Conservation (phyloP, 2,329 filamentous ascomycete species). For the Colletotrichum tofieldiae region DNA sequence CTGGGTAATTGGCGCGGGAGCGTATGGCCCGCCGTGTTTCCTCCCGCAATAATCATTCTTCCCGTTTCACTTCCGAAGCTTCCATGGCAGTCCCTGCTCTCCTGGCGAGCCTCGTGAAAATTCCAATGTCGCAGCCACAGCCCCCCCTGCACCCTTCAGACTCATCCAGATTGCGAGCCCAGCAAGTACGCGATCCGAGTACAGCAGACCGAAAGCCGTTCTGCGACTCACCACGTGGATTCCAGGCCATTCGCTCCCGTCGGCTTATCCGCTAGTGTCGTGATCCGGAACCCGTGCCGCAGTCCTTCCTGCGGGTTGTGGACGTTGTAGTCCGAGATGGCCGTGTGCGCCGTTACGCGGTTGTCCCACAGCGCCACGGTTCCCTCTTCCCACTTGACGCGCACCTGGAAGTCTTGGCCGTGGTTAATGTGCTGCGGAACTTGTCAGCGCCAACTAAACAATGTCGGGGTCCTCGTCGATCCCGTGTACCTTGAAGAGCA, state of each 20-base stretch:
- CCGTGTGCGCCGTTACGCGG: conserved; percentile 64
- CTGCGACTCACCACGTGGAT: conserved; percentile 52
- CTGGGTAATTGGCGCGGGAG: conserved; percentile 3
- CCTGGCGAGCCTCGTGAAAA: background rate
- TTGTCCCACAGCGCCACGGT: conserved; percentile 82
- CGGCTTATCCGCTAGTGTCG: conserved; percentile 56
- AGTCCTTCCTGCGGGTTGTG: conserved; percentile 57
- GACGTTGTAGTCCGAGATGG: conserved; percentile 61
- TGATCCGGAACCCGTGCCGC: conserved; percentile 59
- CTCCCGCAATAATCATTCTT: conserved; percentile 21
- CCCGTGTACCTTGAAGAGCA: conserved; percentile 68
- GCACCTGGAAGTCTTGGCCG: conserved; percentile 78
- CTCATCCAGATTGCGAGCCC: conserved; percentile 13
- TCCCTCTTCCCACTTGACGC: conserved; percentile 75
- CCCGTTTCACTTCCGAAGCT: conserved; percentile 27
- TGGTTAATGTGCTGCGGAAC: conserved; percentile 59
- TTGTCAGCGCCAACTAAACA: background rate
- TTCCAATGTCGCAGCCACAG: background rate
- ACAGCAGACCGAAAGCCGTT: conserved; percentile 15
- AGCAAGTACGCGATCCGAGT: conserved; percentile 5
- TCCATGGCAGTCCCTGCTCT: background rate
- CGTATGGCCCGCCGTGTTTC: conserved; percentile 7
- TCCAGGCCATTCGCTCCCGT: conserved; percentile 56
- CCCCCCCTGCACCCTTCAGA: conserved; percentile 11
- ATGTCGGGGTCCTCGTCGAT: background rate